Evolutionary conservation across 108 stramenopile genomes (phyloP), one percentile per base, ranked within the genome.

Genomic region (Licmophora abbreviata): DNA sequence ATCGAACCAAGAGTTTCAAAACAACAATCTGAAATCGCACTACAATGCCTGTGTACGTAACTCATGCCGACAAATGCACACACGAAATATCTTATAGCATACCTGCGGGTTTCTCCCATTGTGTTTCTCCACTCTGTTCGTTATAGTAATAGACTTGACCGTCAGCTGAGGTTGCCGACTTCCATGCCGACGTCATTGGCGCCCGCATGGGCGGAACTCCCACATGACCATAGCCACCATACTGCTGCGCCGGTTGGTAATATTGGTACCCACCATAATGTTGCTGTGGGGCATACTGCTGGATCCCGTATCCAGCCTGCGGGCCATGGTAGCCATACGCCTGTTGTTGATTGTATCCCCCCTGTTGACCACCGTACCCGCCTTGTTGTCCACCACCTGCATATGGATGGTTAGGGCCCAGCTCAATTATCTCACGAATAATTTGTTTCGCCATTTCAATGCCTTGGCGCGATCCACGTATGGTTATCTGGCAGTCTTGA

Each of bases 121-220:
- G 74, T 1, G 90, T 92, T 63, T 84, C 83, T 4, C 81, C 71
- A 1, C 88, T 85, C 41, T 69, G 58, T 50, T 83, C 77, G 55
- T 95, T 92, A 78, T 90, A 95, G 42, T 92, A 95, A 59, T 95
- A 95, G 27, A 81, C 48, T 61, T 92, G 87, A 20, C 90, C 90
- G 61, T 88, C 83, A 17, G 74, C 68, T 10, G 80, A 57, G 14
- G 77, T 63, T 35, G 79, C 75, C 14, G 76, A 58, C 50, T 77
- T 72, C 87, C 87, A 88, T 28, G 60, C 56, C 23, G 55, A 10
- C 23, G 59, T 34, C 46, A 47, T 22, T 1, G 31, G 55, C 23
- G 47, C 56, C 44, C 48, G 68, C 48, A 20, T 21, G 21, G 60
- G 17, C 2, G 45, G 41, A 22, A 27, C 55, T 27, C 40, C 30